Percentiles rank a stretch among this genome's conserved stretches.
phyloP scores from a whole-genome alignment of 768 basidiomycete genomes.

The Candolleomyces efflorescens region DNA sequence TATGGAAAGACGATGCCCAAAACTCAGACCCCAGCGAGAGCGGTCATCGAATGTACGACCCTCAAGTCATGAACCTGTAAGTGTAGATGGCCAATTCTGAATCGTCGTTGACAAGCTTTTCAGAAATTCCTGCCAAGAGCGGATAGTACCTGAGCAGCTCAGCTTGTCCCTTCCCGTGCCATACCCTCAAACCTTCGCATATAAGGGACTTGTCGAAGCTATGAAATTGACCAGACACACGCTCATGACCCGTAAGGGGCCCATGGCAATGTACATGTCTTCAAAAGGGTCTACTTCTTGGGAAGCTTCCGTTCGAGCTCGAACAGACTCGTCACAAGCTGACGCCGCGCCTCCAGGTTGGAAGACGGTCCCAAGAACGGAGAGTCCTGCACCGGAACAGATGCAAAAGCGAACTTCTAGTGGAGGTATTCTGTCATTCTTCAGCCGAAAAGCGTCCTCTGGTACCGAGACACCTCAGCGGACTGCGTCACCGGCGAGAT shows the following conservation, averaged over 20 bases:
- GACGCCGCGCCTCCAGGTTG: conserved; percentile 66
- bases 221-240: conserved; percentile 62
- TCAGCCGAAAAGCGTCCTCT: conserved; percentile 38
- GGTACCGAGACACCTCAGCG: conserved; percentile 6
- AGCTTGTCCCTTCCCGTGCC: conserved; percentile 44
- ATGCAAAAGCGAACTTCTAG: conserved; percentile 47
- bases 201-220: conserved; percentile 56
- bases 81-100: background rate
- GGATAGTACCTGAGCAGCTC: conserved; percentile 48
- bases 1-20: conserved; percentile 42
- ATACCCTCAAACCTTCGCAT: conserved; percentile 52
- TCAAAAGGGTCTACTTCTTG: conserved; percentile 74
- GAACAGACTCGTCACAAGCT: conserved; percentile 44
- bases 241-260: conserved; percentile 51
- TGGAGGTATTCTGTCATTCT: conserved; percentile 71
- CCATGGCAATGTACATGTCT: conserved; percentile 63
- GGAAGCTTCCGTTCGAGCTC: conserved; percentile 63
- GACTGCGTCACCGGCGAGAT: conserved; percentile 12
- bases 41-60: conserved; percentile 45
- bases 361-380: conserved; percentile 61
- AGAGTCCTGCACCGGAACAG: conserved; percentile 25
- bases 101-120: background rate
- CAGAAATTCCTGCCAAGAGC: conserved; percentile 38
- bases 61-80: conserved; percentile 40
- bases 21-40: background rate